These are phyloP conservation scores for Peronospora farinosa DNA, from an alignment of 352 stramenopile genomes.

Conservation along the genomic window DNA sequence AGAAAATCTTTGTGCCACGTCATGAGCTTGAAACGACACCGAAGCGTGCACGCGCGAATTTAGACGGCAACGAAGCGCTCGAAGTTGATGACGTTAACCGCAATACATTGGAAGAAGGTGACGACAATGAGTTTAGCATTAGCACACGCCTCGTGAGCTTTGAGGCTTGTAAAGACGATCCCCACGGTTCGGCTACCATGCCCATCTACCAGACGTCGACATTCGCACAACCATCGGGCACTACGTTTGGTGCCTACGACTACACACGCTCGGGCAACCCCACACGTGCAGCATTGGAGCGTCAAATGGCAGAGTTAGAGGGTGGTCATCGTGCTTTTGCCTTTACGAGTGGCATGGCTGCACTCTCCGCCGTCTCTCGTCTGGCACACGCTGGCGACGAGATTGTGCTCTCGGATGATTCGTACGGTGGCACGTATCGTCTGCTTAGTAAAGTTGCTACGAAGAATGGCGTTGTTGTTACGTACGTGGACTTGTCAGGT, in stretches of 20 bases:
- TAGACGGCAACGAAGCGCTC: constrained; percentile 70
- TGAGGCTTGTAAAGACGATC: constrained; percentile 83
- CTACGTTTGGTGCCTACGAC: constrained; percentile 88
- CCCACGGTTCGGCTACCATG: constrained; percentile 85
- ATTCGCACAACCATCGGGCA: constrained; percentile 85
- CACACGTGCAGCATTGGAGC: constrained; percentile 89
- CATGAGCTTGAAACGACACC: constrained; percentile 49
- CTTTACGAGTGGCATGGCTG: constrained; percentile 94
- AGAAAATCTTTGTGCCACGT: constrained; percentile 74
- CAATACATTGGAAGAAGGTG: constrained; percentile 29
- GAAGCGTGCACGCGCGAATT: constrained; percentile 48
- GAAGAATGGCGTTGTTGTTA: constrained; percentile 71
- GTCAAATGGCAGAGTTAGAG: constrained; percentile 84
- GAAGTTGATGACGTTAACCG: constrained; percentile 35
- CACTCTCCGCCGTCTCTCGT: constrained; percentile 88
- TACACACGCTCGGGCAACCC: constrained; percentile 93
- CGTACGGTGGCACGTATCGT: constrained; percentile 95
- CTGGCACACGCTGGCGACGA: constrained; percentile 88
- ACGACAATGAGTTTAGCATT: constrained; percentile 53
- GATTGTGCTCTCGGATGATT: constrained; percentile 91
- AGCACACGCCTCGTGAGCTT: constrained; percentile 74
- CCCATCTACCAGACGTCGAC: constrained; percentile 91
- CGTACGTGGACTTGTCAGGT: constrained; percentile 84
- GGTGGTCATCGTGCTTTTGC: constrained; percentile 74
- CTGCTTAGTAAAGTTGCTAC: constrained; percentile 85